These are phyloP conservation scores for Arxiozyma telluris DNA, from an alignment of 1,139 yeast genomes.

Conservation along the genomic window DNA sequence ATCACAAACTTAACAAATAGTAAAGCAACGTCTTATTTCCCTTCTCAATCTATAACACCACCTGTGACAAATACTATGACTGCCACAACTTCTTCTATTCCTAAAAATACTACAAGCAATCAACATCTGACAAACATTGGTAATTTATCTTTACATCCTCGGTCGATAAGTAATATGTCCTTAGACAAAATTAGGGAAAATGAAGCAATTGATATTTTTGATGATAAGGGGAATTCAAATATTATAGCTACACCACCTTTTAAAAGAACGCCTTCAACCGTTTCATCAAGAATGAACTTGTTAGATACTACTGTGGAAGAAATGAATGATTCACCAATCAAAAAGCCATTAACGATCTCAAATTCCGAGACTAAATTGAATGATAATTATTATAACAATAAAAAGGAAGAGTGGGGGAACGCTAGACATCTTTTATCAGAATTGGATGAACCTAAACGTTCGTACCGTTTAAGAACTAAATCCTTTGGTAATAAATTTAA, in stretches of 20 bases:
- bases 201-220: conserved; percentile 25
- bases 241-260: conserved; percentile 2
- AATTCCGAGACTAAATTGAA: neutral
- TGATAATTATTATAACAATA: neutral
- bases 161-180: conserved; percentile 21
- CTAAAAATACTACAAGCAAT: neutral
- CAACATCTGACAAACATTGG: neutral
- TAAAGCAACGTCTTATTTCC: neutral
- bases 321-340: neutral
- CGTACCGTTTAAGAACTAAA: conserved; percentile 39
- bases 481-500: conserved; percentile 55
- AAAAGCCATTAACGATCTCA: neutral
- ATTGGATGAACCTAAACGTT: conserved; percentile 25
- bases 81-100: neutral
- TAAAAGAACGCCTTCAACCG: neutral
- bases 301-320: neutral
- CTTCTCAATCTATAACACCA: neutral
- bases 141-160: neutral
- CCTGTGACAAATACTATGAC: neutral
- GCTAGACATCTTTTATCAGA: neutral
- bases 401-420: neutral
- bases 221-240: neutral
- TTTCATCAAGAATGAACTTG: neutral
- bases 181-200: conserved; percentile 28
- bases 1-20: conserved; percentile 1